Base-by-base conservation (phyloP, 177 flowering plant genomes). In the Vitis hybrid region DNA sequence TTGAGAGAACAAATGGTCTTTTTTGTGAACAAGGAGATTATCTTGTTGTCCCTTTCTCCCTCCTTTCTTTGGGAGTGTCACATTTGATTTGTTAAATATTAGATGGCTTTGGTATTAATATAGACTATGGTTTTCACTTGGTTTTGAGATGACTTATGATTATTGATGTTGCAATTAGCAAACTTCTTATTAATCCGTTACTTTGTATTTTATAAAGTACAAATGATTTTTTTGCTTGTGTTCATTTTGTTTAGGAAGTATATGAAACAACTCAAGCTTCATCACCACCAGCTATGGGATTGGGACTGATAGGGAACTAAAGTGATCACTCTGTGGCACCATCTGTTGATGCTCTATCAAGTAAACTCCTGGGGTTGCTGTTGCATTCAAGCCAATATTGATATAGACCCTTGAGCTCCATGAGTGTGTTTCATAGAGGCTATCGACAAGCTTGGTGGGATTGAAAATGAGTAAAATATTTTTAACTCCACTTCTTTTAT, bases 361-460 rank as follows among this genome's bases (percentile, higher is more conserved):
- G 67, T 74, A 77, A 72, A 18, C 71, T 71, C 80, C 90, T 32
- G 78, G 64, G 13, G 48, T 78, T 51, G 73, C 81, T n/a, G 63
- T 85, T 76, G 73, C 65, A n/a, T 83, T 81, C 65, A 89, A 85
- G 70, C 85, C 84, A 63, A 82, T 90, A 71, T 79, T 88, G 85
- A 84, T 88, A 71, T 88, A 89, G 90, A 86, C 90, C 11, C 86
- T 79, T 58, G 85, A 86, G 78, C 84, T 88, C 66, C 92, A 88
- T 72, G 92, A 85, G 61, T 68, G 86, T 24, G 27, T 24, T 88
- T 88, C 66, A 61, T 88, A 4, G 86, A 84, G 71, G 88, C 87
- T 77, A 86, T 86, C 62, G 77, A 74, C 67, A 84, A 82, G 75
- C 85, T 88, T 67, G 90, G 78, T 71, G 92, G 86, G 20, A 73